phyloP scores from a whole-genome alignment of 495 filamentous ascomycete species.

The Cladorrhinum samala region DNA sequence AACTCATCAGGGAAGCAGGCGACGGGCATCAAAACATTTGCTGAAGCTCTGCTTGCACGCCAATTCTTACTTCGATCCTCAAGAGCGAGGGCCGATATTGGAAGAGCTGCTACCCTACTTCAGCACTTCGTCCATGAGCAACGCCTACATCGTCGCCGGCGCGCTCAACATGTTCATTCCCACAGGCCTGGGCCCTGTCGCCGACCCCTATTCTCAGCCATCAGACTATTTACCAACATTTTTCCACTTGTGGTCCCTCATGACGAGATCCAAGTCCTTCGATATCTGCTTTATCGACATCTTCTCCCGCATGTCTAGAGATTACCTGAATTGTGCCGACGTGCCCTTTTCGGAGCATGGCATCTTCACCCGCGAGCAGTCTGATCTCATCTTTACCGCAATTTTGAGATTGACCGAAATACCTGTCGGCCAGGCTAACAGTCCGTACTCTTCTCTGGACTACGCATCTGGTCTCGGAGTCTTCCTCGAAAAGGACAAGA shows the following conservation, averaged over 20 bases:
- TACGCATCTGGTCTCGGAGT: constrained; percentile 72
- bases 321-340: constrained; percentile 66
- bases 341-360: constrained; percentile 82
- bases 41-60: constrained; percentile 84
- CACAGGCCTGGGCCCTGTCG: constrained; percentile 68
- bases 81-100: constrained; percentile 78
- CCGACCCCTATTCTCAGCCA: constrained; percentile 65
- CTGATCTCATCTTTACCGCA: constrained; percentile 86
- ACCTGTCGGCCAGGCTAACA: constrained; percentile 90
- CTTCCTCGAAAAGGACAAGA: constrained; percentile 81
- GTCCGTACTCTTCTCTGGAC: constrained; percentile 86
- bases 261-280: constrained; percentile 81
- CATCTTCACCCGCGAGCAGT: constrained; percentile 88
- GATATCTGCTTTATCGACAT: constrained; percentile 86
- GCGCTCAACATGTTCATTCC: constrained; percentile 82
- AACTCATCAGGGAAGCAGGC: constrained; percentile 39
- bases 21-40: constrained; percentile 48
- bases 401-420: constrained; percentile 88
- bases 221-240: constrained; percentile 81
- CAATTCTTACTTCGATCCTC: constrained; percentile 86
- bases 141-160: constrained; percentile 81
- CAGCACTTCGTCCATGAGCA: constrained; percentile 83
- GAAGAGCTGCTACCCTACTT: constrained; percentile 94
- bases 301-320: constrained; percentile 77
- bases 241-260: constrained; percentile 93